Evolutionary conservation across 139 green algal species (phyloP).

Genomic region (Volvox reticuliferus): DNA sequence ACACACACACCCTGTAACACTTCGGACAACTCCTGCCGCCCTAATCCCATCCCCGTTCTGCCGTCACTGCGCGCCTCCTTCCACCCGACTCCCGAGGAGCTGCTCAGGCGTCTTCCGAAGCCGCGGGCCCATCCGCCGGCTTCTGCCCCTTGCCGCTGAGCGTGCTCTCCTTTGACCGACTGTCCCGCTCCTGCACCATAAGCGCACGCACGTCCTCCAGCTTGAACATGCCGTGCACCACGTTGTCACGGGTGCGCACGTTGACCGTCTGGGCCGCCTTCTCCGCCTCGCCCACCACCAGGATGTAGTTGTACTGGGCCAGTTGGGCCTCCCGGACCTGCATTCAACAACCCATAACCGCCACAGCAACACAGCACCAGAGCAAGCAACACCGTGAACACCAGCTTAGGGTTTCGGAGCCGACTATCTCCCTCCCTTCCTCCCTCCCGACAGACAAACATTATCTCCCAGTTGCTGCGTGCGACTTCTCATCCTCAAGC

Average conservation of each 20-base stretch:
- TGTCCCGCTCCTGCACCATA: conserved; percentile 43
- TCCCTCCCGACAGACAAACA: too few species aligned
- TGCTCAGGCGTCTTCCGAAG: conserved; percentile 1
- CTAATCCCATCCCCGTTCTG: too few species aligned
- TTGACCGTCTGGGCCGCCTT: conserved; percentile 83
- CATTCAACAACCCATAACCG: neutral
- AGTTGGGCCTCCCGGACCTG: conserved; percentile 93
- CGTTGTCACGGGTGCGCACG: conserved; percentile 95
- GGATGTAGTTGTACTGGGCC: conserved; percentile 98
- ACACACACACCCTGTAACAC: too few species aligned
- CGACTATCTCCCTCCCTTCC: too few species aligned
- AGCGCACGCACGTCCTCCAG: conserved; percentile 32
- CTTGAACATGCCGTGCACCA: conserved; percentile 74
- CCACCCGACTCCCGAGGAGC: neutral
- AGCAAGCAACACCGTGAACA: too few species aligned
- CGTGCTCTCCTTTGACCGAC: neutral
- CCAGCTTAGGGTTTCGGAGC: too few species aligned
- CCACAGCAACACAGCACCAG: too few species aligned
- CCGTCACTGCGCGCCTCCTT: too few species aligned
- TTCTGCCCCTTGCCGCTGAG: conserved; percentile 51
- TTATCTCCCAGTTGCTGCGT: too few species aligned
- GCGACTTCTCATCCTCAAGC: too few species aligned
- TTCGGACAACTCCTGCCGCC: too few species aligned
- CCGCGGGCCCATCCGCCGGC: conserved; percentile 28
- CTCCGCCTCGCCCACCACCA: conserved; percentile 93